Base-by-base conservation (phyloP, 2,329 filamentous ascomycete genomes). In the Fusarium sp. region DNA sequence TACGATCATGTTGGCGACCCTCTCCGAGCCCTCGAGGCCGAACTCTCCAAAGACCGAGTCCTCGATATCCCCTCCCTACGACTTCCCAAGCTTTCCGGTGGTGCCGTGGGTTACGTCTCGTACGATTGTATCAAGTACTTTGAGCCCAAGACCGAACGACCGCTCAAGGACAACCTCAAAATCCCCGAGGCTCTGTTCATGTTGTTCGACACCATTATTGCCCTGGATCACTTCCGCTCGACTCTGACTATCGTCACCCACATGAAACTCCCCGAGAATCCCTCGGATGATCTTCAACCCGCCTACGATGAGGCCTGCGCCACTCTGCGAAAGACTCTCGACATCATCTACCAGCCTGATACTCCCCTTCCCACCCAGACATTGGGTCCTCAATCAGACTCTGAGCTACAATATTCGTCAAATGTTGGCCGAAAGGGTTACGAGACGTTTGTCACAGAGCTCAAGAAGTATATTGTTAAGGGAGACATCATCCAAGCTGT, bases 71-170 rank as follows among this genome's bases (percentile, higher is more conserved):
- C 97, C 0, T 94, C 92, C 1, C 86, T 98, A 79, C 90, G 90
- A 78, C 88, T 99, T 40, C 97, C 97, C 61, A 94, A 94, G 30
- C 86, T 99, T 85, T 94, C 94, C 0, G 97, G 95, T 45, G 97
- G 97, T 59, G 97, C 95, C 14, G 95, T 99, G 79, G 97, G 97
- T 69, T 99, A 98, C 82, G 95, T 98, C 7, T 95, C 95, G 63
- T 99, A 99, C 81, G 97, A 99, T 82, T 99, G 97, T 83, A 94
- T 99, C 79, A 92, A 93, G 80, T 98, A 98, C 85, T 99, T 99
- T 78, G 97, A 99, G 87, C 97, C 97, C 71, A 97, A 95, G 88
- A 98, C 97, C n/a, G 92, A 92, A 30, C 90, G 95, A 59, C 91
- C 94, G 4, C 91, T 98, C 87, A 93, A 97, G 83, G 97, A 99